A percentile compares a stretch with the other conserved stretches of the same genome.
Conservation (phyloP, 805 yeast genomes). For the Zygotorulaspora danielsina region DNA sequence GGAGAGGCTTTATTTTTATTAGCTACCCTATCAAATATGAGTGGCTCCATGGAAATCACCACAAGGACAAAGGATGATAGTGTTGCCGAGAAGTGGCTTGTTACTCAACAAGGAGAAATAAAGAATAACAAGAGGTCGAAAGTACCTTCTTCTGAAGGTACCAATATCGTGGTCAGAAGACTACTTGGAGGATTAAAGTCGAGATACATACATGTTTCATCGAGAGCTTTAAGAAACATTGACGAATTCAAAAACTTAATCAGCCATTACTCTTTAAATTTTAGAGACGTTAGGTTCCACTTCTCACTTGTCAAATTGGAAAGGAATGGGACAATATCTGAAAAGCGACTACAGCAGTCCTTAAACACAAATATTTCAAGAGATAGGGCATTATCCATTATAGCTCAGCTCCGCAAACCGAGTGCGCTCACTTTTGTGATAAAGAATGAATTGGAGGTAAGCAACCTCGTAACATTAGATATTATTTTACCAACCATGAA, state of each 20-base stretch:
- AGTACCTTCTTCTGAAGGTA: conserved; percentile 36
- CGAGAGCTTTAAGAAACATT: conserved; percentile 26
- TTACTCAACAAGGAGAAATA: conserved; percentile 30
- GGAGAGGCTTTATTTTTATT: conserved; percentile 47
- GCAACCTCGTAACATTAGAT: conserved; percentile 12
- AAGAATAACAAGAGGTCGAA: conserved; percentile 16
- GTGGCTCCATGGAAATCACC: conserved; percentile 31
- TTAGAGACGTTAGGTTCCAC: conserved; percentile 33
- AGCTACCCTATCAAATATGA: conserved; percentile 26
- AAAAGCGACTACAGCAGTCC: conserved; percentile 20
- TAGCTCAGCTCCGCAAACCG: conserved; percentile 13
- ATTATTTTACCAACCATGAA: conserved; percentile 36
- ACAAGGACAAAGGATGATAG: conserved; percentile 33
- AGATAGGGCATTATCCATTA: conserved; percentile 13
- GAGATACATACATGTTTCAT: conserved; percentile 31
- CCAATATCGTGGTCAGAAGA: conserved; percentile 34
- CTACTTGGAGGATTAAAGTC: conserved; percentile 36
- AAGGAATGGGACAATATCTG: conserved; percentile 17
- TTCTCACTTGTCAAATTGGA: conserved; percentile 20
- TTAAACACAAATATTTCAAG: conserved; percentile 14
- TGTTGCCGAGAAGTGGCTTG: conserved; percentile 38
- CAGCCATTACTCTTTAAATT: conserved; percentile 34
- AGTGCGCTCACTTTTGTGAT: conserved; percentile 17
- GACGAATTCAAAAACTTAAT: conserved; percentile 27
- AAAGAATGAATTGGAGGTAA: conserved; percentile 10